Evolutionary conservation across 2,329 filamentous ascomycete species (phyloP).

Genomic region (Cryphonectria nitschkei): DNA sequence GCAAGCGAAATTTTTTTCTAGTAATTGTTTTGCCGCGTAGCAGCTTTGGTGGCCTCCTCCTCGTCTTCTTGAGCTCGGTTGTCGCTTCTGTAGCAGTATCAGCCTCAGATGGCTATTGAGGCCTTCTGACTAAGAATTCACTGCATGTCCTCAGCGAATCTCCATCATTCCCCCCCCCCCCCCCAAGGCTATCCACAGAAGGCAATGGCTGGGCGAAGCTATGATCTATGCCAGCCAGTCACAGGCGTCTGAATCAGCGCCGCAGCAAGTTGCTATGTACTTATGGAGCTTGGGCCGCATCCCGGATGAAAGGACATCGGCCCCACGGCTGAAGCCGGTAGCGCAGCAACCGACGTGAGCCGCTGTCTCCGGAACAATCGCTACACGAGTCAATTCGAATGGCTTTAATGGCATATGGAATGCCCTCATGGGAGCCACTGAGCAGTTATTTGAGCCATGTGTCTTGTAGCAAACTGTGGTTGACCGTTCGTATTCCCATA

Average conservation of each 20-base stretch:
- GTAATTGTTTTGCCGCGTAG: constrained; percentile 24
- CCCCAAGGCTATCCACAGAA: not conserved
- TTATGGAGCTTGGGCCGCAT: constrained; percentile 14
- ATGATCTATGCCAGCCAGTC: constrained; percentile 15
- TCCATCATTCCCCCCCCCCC: rapidly evolving
- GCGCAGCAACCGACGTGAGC: constrained; percentile 18
- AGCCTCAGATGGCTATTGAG: not conserved
- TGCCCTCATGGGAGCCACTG: not conserved
- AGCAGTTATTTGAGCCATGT: not conserved
- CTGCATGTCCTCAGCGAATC: not conserved
- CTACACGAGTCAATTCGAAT: not conserved
- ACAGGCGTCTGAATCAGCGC: constrained; percentile 23
- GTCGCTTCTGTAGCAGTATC: not conserved
- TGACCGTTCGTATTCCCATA: not conserved
- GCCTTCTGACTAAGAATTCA: not conserved
- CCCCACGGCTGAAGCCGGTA: constrained; percentile 19
- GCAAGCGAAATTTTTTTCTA: constrained; percentile 24
- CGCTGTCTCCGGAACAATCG: not conserved
- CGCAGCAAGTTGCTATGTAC: constrained; percentile 1
- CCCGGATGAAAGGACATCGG: constrained; percentile 25
- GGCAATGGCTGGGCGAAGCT: constrained; percentile 13
- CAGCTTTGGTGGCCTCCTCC: not conserved
- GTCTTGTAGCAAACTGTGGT: not conserved
- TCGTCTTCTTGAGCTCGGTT: not conserved
- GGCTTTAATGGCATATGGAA: not conserved